Conservation (phyloP, 495 filamentous ascomycete genomes). For the Hypoxylon subgilvum region DNA sequence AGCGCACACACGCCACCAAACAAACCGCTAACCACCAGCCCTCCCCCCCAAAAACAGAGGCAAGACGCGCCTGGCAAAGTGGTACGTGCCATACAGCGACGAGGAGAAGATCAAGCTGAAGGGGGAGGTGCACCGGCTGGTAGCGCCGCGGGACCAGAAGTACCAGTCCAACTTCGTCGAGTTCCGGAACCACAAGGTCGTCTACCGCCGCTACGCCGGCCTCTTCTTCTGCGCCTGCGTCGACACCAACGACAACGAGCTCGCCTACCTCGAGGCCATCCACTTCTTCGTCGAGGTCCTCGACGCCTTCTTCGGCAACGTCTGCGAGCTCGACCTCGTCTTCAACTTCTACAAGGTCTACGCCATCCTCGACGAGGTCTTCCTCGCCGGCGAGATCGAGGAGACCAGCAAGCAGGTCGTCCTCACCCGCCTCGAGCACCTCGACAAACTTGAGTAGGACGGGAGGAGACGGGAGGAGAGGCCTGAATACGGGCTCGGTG, state of each 20-base stretch:
- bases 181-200: conserved; percentile 88
- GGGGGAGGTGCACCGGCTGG: conserved; percentile 91
- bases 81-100: conserved; percentile 97
- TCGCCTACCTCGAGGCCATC: conserved; percentile 95
- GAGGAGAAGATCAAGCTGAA: conserved; percentile 97
- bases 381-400: conserved; percentile 94
- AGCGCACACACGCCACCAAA: not conserved
- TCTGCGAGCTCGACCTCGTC: conserved; percentile 97
- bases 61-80: conserved; percentile 97
- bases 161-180: conserved; percentile 99
- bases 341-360: conserved; percentile 96
- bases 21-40: conserved; percentile 1
- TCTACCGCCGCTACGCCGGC: conserved; percentile 95
- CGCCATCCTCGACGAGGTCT: conserved; percentile 96
- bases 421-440: conserved; percentile 87
- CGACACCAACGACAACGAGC: conserved; percentile 97
- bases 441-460: conserved; percentile 96
- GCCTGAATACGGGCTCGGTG: not conserved
- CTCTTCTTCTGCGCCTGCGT: conserved; percentile 99
- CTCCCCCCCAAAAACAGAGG: conserved; percentile 69
- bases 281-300: conserved; percentile 99
- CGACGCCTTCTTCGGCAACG: conserved; percentile 98
- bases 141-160: conserved; percentile 96
- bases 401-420: conserved; percentile 99
- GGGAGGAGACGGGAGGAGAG: not conserved